Evolutionary conservation across 1,139 yeast species (phyloP), one percentile per base, ranked within the genome.

Genomic region (Hyphopichia pseudoburtonii): DNA sequence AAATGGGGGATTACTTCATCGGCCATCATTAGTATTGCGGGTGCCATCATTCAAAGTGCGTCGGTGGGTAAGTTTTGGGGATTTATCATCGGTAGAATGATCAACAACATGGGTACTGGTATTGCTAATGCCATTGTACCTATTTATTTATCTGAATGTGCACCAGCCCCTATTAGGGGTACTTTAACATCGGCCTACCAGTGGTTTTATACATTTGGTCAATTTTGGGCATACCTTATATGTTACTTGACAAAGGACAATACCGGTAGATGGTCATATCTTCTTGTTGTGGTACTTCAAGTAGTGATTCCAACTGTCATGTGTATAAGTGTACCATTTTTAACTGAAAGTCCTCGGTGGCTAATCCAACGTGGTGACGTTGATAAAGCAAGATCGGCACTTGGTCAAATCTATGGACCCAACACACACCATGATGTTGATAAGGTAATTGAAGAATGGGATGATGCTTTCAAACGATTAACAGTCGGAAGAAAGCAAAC

Each of bases 271-370:
- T 22, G 33, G 33, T 23, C 33, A 5, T 31, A 27, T 36, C 32
- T 32, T 35, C 43, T 17, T 12, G 46, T 22, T 46, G 50, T 42
- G 36, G 54, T 26, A 39, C 47, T 33, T 51, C 55, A 19, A 42
- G 49, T 17, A 51, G 37, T 47, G 31, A 28, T 36, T 33, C 48
- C 53, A 3, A 24, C 47, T 11, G 27, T 44, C 10, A 40, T 48
- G 12, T 41, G 47, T 16, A 18, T 22, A 12, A 26, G 35, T 17
- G 9, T 8, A 42, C 48, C 35, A 50, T 52, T 28, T 37, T 52
- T 12, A 43, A 57, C 18, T 43, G 50, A 51, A 43, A 47, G 52
- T 26, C 58, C 59, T 7, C 46, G 59, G 43, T 54, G 57, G 57
- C 45, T 54, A 30, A 40, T 52, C 12, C 46, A 44, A 27, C 38